Percentiles rank a stretch among this genome's conserved stretches.
Conservation (phyloP, 257 asterid genomes). For the Euphrasia confusa region DNA sequence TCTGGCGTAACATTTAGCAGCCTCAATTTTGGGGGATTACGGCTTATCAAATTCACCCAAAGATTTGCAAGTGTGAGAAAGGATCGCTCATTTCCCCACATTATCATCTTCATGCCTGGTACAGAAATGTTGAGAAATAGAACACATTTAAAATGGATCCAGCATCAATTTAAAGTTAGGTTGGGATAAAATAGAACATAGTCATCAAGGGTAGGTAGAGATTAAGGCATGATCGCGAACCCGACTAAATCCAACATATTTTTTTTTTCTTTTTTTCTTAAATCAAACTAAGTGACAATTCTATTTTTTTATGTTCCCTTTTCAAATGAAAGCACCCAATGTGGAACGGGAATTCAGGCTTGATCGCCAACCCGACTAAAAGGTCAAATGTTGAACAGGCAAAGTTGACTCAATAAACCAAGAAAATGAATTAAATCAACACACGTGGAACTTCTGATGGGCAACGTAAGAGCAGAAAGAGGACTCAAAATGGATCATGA, state of each 20-base stretch:
- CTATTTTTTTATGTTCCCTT: background rate
- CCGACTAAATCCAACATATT: no score
- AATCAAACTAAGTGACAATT: no score
- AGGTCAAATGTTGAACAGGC: background rate
- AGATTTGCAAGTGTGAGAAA: conserved; percentile 67
- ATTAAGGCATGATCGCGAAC: no score
- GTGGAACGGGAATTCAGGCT: background rate
- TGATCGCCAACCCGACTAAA: background rate
- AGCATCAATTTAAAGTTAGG: background rate
- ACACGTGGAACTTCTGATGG: background rate
- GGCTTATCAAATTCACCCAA: conserved; percentile 59
- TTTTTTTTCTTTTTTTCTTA: no score
- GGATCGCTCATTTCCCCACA: conserved; percentile 54
- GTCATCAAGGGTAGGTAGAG: conserved; percentile 6
- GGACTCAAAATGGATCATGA: background rate
- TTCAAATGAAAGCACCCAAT: background rate
- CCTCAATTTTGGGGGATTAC: conserved; percentile 53
- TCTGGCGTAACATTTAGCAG: conserved; percentile 33
- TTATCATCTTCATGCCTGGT: conserved; percentile 54
- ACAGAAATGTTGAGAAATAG: background rate
- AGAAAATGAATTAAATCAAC: background rate
- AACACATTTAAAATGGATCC: background rate
- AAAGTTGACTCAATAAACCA: background rate
- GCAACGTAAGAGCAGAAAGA: background rate
- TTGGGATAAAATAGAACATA: conserved; percentile 12